phyloP scores from a whole-genome alignment of 176 grass and related monocot genomes.

The Neostapfia colusana region DNA sequence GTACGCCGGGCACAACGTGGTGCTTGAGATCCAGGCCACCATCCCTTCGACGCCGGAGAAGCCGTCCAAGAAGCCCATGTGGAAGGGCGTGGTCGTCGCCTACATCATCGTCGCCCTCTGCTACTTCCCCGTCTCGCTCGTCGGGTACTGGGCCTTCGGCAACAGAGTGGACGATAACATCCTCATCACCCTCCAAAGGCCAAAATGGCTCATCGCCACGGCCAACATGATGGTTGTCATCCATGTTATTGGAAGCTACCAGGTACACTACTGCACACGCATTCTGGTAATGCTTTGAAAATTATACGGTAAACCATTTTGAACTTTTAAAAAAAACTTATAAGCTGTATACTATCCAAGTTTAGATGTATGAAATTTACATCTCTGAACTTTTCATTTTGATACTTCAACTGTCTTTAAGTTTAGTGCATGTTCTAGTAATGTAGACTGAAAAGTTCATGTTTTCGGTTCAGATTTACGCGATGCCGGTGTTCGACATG shows the following conservation, averaged over 20 bases:
- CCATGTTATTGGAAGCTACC: constrained; percentile 82
- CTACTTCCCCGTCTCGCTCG: constrained; percentile 84
- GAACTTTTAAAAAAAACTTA: too few species aligned
- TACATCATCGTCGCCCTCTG: constrained; percentile 84
- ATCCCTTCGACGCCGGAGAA: constrained; percentile 77
- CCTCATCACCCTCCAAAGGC: constrained; percentile 59
- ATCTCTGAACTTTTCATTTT: not conserved
- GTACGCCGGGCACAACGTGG: constrained; percentile 86
- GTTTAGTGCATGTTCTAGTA: not conserved
- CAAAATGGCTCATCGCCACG: constrained; percentile 75
- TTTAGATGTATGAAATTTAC: not conserved
- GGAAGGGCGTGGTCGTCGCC: constrained; percentile 86
- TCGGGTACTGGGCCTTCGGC: constrained; percentile 84
- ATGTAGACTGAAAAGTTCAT: not conserved
- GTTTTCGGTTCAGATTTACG: constrained; percentile 54
- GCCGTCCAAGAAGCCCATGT: constrained; percentile 95
- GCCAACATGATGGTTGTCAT: constrained; percentile 94
- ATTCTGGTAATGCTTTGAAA: not conserved
- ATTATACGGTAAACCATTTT: not conserved
- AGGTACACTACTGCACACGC: not conserved
- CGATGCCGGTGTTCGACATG: constrained; percentile 94
- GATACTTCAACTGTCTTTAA: not conserved
- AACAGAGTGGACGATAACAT: constrained; percentile 53
- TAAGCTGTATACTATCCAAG: too few species aligned
- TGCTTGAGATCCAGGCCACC: constrained; percentile 91